Base-by-base conservation (phyloP, 139 green algal genomes). In the Chlorella vulgaris region DNA sequence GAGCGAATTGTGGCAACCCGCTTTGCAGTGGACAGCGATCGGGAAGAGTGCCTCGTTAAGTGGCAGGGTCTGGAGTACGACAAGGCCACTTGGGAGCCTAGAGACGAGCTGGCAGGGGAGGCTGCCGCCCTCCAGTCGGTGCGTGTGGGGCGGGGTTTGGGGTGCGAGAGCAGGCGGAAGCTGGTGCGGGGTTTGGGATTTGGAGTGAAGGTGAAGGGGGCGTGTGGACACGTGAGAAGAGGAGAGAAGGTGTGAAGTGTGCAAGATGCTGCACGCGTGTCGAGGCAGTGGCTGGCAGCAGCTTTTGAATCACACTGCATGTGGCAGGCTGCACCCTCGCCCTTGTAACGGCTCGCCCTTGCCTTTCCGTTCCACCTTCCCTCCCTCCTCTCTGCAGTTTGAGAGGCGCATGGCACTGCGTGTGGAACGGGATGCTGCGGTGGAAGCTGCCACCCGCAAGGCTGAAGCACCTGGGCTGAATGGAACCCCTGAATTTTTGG, bases 51-150 rank as follows among this genome's bases (percentile, higher is more conserved):
- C 24, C 71, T 85, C 26, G 80, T 85, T 1, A 85, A 85, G 80
- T 85, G 80, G 70, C 50, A 47, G 15, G 80, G 80, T 10, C 71
- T 85, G 24, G 70, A 67, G 47, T 84, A 84, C 60, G 68, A 43
- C 67, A 40, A 75, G 43, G 66, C 60, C 47, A 85, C 71, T 3
- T 85, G 81, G 81, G 81, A 85, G 47, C 60, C 70, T 0, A 42
- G 31, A 0, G 71, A 50, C 0, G 38, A 65, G 35, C 24, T 85
- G 43, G 71, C 65, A 31, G 29, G 31, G 29, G 39, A 58, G 28
- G 33, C 26, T n/a, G 51, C 51, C 26, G 73, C 51, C 6, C 43
- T 68, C 35, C 10, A 79, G 24, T 36, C 50, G 73, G 53, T 67
- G 69, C 7, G 43, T 21, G 7, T 42, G 69, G 10, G 10, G 13